A percentile compares a stretch with the other conserved stretches of the same genome.
These are phyloP conservation scores for Neospermospora avenae DNA, from an alignment of 2,329 filamentous ascomycete species.

Conservation along the genomic window DNA sequence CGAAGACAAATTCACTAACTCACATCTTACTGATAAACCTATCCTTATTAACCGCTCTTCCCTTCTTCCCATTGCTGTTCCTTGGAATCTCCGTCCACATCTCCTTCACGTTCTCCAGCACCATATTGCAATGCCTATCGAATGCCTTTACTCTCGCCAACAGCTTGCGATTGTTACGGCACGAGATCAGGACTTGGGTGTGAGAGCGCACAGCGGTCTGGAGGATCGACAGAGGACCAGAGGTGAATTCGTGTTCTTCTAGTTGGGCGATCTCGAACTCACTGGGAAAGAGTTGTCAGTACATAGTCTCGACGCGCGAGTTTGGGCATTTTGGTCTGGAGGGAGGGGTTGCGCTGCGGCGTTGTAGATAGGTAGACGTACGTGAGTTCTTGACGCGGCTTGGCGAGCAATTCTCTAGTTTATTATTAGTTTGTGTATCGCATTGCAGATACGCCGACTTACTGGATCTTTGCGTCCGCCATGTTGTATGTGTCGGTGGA, in stretches of 20 bases:
- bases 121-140: slow-evolving; percentile 99
- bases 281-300: slow-evolving; percentile 44
- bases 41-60: slow-evolving; percentile 92
- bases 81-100: slow-evolving; percentile 98
- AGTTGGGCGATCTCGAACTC: slow-evolving; percentile 86
- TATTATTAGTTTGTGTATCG: slow-evolving; percentile 20
- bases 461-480: slow-evolving; percentile 73
- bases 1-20: slow-evolving; percentile 35
- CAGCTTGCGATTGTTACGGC: slow-evolving; percentile 97
- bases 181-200: slow-evolving; percentile 93
- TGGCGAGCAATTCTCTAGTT: slow-evolving; percentile 77
- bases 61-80: slow-evolving; percentile 81
- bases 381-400: slow-evolving; percentile 89
- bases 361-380: slow-evolving; percentile 47
- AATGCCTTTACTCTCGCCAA: slow-evolving; percentile 97
- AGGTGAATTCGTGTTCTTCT: slow-evolving; percentile 76
- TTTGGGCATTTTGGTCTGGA: background rate
- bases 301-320: slow-evolving; percentile 21
- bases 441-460: slow-evolving; percentile 16
- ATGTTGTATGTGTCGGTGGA: slow-evolving; percentile 42
- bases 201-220: slow-evolving; percentile 95
- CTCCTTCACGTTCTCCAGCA: slow-evolving; percentile 94
- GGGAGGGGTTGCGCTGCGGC: slow-evolving; percentile 7
- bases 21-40: slow-evolving; percentile 97
- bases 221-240: slow-evolving; percentile 84